phyloP scores from a whole-genome alignment of 2,329 filamentous ascomycete genomes.

The Alternaria brassicae region DNA sequence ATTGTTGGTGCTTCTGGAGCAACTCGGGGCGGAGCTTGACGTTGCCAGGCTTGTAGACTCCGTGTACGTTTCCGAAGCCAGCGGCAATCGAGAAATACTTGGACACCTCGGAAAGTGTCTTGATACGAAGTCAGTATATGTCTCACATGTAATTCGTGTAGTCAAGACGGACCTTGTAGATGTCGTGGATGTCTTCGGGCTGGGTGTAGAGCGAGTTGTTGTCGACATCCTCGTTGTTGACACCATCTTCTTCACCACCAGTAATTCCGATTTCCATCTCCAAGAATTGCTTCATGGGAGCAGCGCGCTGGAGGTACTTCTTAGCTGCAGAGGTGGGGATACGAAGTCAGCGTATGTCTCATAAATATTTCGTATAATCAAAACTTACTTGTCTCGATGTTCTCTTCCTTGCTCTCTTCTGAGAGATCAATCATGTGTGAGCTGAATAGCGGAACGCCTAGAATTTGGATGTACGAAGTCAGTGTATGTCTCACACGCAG shows the following conservation, averaged over 20 bases:
- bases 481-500: slow-evolving; percentile 42
- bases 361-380: too few relatives aligned
- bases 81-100: slow-evolving; percentile 83
- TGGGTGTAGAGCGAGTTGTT: slow-evolving; percentile 79
- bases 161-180: slow-evolving; percentile 54
- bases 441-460: slow-evolving; percentile 58
- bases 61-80: slow-evolving; percentile 98
- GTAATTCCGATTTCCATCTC: slow-evolving; percentile 92
- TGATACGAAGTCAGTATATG: slow-evolving; percentile 2
- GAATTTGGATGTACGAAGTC: slow-evolving; percentile 81
- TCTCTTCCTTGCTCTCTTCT: slow-evolving; percentile 80
- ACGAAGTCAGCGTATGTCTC: too few relatives aligned
- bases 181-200: slow-evolving; percentile 43
- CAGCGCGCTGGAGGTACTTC: slow-evolving; percentile 82
- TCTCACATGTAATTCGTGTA: not conserved
- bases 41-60: slow-evolving; percentile 67
- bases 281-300: slow-evolving; percentile 95
- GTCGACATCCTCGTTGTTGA: slow-evolving; percentile 51
- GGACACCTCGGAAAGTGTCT: slow-evolving; percentile 82
- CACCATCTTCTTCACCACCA: slow-evolving; percentile 95
- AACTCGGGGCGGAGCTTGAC: slow-evolving; percentile 84
- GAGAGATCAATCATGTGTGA: slow-evolving; percentile 96
- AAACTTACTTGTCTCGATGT: slow-evolving; percentile 75
- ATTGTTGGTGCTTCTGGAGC: slow-evolving; percentile 93
- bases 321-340: slow-evolving; percentile 44